These are phyloP conservation scores for Rhamnella rubrinervis DNA, from an alignment of 331 rosid genomes.

Conservation along the genomic window DNA sequence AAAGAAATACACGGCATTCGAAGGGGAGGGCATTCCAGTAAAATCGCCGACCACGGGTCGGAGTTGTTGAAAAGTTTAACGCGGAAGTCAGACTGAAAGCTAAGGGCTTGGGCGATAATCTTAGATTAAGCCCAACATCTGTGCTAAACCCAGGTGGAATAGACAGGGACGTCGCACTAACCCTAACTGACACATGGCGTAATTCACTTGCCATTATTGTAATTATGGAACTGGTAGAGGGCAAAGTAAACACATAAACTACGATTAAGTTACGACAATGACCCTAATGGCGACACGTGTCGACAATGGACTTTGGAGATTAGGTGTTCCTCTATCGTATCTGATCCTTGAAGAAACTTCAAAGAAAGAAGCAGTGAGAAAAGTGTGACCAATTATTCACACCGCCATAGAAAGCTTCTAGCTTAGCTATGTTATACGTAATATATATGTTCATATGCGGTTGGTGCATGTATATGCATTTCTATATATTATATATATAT, in stretches of 20 bases:
- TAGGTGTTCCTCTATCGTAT: constrained; percentile 14
- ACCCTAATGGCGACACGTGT: not conserved
- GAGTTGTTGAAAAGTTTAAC: constrained; percentile 32
- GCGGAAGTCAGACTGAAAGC: constrained; percentile 26
- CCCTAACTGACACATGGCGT: constrained; percentile 26
- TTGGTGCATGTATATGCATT: not conserved
- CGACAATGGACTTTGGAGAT: not conserved
- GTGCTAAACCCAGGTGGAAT: constrained; percentile 3
- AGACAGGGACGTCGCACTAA: constrained; percentile 40
- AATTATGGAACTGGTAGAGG: not conserved
- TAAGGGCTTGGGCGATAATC: not conserved
- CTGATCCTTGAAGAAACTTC: constrained; percentile 22
- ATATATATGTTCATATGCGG: not conserved
- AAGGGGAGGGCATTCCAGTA: constrained; percentile 20
- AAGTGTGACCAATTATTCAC: constrained; percentile 15
- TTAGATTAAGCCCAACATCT: constrained; percentile 1
- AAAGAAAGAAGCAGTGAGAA: not conserved
- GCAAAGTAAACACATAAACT: not conserved
- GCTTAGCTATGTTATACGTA: constrained; percentile 2
- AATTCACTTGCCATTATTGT: not conserved
- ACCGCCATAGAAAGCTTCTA: constrained; percentile 5
- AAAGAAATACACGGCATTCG: too few relatives aligned
- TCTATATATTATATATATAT: too few relatives aligned
- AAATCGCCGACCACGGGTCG: constrained; percentile 19
- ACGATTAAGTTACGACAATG: not conserved